Percentiles rank a stretch among this genome's conserved stretches.
Evolutionary conservation across 257 asterid genomes (phyloP).

Genomic region (Fraxinus quadrangulata): DNA sequence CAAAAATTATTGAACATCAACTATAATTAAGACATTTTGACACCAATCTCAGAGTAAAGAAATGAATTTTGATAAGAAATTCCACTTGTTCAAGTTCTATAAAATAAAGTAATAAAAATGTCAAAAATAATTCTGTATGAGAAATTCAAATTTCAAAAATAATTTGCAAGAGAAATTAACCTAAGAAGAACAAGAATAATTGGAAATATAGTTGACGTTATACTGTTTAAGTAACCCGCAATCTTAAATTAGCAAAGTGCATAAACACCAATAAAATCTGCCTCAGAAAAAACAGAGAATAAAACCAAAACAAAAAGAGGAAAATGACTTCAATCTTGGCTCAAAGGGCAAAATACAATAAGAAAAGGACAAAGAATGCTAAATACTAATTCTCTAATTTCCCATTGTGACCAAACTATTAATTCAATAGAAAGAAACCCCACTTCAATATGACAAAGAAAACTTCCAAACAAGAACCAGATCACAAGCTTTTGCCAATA

Average conservation of each 20-base stretch:
- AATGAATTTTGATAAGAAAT: too few species aligned
- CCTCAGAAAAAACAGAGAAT: neutral
- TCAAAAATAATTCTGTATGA: constrained; percentile 5
- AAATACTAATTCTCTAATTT: neutral
- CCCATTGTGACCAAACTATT: neutral
- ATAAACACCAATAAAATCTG: neutral
- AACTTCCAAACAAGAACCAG: neutral
- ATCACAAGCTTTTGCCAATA: neutral
- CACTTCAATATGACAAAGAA: constrained; percentile 1
- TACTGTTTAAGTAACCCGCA: neutral
- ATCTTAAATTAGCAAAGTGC: neutral
- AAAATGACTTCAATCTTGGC: too few species aligned
- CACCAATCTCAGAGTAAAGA: too few species aligned
- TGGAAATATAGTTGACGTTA: neutral
- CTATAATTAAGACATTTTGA: too few species aligned
- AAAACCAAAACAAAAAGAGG: neutral
- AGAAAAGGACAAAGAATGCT: neutral
- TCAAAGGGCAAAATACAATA: neutral
- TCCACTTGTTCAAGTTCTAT: too few species aligned
- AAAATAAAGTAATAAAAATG: neutral
- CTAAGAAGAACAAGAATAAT: neutral
- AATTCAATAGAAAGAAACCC: constrained; percentile 8
- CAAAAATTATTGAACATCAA: too few species aligned
- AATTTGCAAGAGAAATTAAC: neutral
- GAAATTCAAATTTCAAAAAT: neutral